Conservation (phyloP, 2,329 filamentous ascomycete species). For the Cryoendolithus antarcticus region DNA sequence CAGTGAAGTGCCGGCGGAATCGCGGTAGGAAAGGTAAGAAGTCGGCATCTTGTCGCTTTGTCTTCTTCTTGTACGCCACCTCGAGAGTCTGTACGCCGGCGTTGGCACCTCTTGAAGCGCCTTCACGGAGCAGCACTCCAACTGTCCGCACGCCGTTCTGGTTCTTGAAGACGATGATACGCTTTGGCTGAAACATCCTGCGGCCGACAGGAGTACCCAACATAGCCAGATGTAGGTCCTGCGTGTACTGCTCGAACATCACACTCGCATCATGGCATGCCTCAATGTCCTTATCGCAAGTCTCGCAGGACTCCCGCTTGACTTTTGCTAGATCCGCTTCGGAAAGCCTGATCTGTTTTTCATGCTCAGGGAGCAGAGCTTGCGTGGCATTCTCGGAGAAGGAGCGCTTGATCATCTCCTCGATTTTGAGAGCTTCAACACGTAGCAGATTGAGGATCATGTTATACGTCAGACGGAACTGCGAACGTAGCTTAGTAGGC, state of each 20-base stretch:
- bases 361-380: conserved; percentile 83
- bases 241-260: conserved; percentile 65
- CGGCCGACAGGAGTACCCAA: conserved; percentile 69
- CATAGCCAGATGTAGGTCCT: conserved; percentile 64
- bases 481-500: conserved; percentile 86
- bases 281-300: conserved; percentile 71
- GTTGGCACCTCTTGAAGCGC: conserved; percentile 51
- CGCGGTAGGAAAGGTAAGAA: conserved; percentile 68
- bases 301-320: conserved; percentile 69
- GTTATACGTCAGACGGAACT: conserved; percentile 96
- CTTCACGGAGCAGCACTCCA: conserved; percentile 69
- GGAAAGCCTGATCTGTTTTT: conserved; percentile 83
- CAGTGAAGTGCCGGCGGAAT: conserved; percentile 56
- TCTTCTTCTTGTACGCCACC: conserved; percentile 49
- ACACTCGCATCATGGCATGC: conserved; percentile 71
- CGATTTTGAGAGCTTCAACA: conserved; percentile 93
- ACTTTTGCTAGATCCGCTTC: conserved; percentile 86
- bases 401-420: conserved; percentile 99
- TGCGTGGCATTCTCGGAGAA: conserved; percentile 98
- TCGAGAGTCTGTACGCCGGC: conserved; percentile 69
- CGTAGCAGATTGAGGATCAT: conserved; percentile 96
- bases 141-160: conserved; percentile 70
- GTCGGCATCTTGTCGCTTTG: conserved; percentile 67
- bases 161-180: conserved; percentile 68
- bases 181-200: conserved; percentile 61